These are phyloP conservation scores for Penstemon newberryi DNA, from an alignment of 257 asterid genomes.

Conservation along the genomic window DNA sequence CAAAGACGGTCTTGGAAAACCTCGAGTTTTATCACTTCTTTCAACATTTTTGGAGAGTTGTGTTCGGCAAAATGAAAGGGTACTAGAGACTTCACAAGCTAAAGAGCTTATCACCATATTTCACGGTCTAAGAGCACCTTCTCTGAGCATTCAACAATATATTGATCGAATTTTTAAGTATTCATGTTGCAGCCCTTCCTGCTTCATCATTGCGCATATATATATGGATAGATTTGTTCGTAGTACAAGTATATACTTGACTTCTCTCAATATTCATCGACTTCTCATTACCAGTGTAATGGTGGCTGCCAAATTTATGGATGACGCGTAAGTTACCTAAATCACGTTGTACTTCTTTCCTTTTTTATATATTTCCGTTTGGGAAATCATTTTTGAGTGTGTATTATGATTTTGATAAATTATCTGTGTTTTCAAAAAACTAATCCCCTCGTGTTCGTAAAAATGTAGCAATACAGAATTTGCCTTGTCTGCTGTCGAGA, in stretches of 20 bases:
- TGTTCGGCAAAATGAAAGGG: conserved; percentile 57
- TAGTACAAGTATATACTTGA: conserved; percentile 43
- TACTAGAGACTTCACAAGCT: conserved; percentile 43
- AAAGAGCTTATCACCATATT: conserved; percentile 65
- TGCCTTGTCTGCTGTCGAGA: no score
- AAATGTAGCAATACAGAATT: no score
- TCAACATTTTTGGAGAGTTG: conserved; percentile 68
- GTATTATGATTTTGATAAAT: no score
- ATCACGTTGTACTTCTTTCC: no score
- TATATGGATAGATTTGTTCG: conserved; percentile 69
- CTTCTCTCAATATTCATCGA: conserved; percentile 80
- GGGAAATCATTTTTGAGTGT: no score
- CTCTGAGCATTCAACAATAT: conserved; percentile 68
- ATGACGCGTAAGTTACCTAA: conserved; percentile 75
- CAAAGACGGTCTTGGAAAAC: conserved; percentile 54
- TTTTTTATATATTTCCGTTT: no score
- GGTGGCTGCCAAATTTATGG: conserved; percentile 94
- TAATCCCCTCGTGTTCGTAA: no score
- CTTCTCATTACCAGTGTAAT: conserved; percentile 82
- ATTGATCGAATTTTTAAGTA: conserved; percentile 85
- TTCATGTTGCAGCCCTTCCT: conserved; percentile 87
- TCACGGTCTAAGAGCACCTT: conserved; percentile 81
- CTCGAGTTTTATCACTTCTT: conserved; percentile 61
- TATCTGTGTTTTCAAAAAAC: no score
- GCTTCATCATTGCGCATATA: conserved; percentile 76